Evolutionary conservation across 208 protist species (phyloP).

Genomic region (Leishmania amazonensis): DNA sequence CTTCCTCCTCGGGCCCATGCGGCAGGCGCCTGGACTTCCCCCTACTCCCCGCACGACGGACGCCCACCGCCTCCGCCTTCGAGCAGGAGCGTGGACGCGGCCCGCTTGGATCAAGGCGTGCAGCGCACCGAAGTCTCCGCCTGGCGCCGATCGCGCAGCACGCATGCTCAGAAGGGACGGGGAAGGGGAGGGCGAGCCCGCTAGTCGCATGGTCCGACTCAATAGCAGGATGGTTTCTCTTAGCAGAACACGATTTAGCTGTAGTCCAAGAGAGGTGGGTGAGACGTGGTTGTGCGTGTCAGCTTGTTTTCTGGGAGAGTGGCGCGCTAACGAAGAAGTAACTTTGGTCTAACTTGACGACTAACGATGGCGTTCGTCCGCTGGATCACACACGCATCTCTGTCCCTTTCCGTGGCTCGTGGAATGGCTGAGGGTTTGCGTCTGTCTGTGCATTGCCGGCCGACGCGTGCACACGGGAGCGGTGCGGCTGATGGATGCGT

Average conservation of each 20-base stretch:
- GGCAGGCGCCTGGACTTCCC: not conserved
- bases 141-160: not conserved
- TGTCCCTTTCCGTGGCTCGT: not conserved
- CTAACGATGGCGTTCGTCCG: not conserved
- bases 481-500: not conserved
- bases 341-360: not conserved
- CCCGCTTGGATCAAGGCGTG: not conserved
- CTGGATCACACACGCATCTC: not conserved
- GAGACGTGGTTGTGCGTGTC: not conserved
- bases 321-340: not conserved
- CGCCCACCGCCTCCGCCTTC: not conserved
- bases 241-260: not conserved
- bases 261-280: not conserved
- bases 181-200: not conserved
- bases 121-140: not conserved
- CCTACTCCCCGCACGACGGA: not conserved
- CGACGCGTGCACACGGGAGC: not conserved
- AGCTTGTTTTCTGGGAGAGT: not conserved
- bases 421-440: not conserved
- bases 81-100: not conserved
- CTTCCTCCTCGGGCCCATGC: not conserved
- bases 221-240: not conserved
- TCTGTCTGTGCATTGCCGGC: not conserved
- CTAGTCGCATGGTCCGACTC: not conserved
- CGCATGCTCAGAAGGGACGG: not conserved